These are phyloP conservation scores for Flaveria floridana DNA, from an alignment of 140 eudicot genomes.

Conservation along the genomic window DNA sequence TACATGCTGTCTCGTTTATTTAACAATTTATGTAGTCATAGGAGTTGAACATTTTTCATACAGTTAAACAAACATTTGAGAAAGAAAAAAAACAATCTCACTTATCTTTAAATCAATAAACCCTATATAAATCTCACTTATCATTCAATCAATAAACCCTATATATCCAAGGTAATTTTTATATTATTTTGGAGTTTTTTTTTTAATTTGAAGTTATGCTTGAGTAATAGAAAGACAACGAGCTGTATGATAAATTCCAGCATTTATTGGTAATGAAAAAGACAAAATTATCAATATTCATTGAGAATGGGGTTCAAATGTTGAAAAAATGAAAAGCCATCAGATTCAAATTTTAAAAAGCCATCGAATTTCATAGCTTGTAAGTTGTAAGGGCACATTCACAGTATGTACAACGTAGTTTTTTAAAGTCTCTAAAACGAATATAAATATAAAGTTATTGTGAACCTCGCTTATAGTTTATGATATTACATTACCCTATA, in stretches of 20 bases:
- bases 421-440: no score
- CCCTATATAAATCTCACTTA: no score
- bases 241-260: neutral
- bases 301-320: neutral
- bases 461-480: no score
- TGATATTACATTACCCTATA: no score
- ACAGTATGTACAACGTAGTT: neutral
- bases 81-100: neutral
- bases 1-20: no score
- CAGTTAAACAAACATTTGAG: neutral
- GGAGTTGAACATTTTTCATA: neutral
- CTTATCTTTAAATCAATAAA: no score
- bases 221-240: neutral
- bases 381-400: no score
- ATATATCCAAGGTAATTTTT: no score
- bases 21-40: neutral
- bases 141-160: no score
- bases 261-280: constrained; percentile 10
- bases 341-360: constrained; percentile 8
- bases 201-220: neutral
- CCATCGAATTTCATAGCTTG: neutral
- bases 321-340: constrained; percentile 18
- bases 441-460: no score
- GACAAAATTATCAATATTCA: constrained; percentile 15
- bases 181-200: neutral